Conservation (phyloP, 148 eudicot species). For the Amaranthus palmeri region DNA sequence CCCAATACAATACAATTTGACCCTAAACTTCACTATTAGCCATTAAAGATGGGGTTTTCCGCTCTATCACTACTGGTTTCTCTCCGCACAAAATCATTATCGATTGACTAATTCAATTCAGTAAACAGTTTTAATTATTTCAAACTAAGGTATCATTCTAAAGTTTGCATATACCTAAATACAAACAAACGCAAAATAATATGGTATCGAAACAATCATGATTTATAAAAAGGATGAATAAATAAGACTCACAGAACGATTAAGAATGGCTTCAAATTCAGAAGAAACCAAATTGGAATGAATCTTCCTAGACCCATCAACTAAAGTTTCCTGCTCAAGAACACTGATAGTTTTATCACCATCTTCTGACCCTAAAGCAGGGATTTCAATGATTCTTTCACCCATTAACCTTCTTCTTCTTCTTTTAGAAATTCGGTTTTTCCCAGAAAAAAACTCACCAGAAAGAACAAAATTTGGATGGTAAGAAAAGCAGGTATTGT, state of each 20-base stretch:
- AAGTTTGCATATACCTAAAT: neutral
- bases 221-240: neutral
- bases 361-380: slow-evolving; percentile 25
- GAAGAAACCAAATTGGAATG: slow-evolving; percentile 6
- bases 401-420: slow-evolving; percentile 19
- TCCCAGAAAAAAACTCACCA: slow-evolving; percentile 7
- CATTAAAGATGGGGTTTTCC: no score
- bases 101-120: no score
- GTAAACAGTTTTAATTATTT: no score
- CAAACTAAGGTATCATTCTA: no score
- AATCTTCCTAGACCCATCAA: slow-evolving; percentile 23
- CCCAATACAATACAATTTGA: no score
- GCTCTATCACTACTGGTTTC: no score
- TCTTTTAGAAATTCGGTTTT: slow-evolving; percentile 1
- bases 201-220: neutral
- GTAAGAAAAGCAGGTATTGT: slow-evolving; percentile 9
- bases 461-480: neutral
- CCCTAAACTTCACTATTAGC: no score
- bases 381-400: slow-evolving; percentile 12
- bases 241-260: slow-evolving; percentile 21
- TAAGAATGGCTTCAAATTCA: slow-evolving; percentile 21
- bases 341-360: slow-evolving; percentile 20
- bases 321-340: slow-evolving; percentile 31
- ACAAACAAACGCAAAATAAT: neutral
- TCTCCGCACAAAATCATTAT: no score